Evolutionary conservation across 306 rosid species (phyloP), one percentile per base, ranked within the genome.

Genomic region (Gynostemma pentaphyllum): DNA sequence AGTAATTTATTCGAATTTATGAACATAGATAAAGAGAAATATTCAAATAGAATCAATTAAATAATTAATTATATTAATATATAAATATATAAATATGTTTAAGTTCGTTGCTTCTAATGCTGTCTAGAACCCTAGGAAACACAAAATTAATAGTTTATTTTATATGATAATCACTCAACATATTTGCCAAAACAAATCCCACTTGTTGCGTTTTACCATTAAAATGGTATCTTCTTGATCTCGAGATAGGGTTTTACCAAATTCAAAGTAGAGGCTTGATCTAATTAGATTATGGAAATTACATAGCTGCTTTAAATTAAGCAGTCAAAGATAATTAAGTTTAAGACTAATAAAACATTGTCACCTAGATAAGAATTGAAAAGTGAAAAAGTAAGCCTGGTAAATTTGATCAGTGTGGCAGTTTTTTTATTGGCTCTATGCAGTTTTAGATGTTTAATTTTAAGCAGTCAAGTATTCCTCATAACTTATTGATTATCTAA

Each of bases 111-210:
- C 78, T 75, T 85, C 83, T 76, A 70, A 67, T 72, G 80, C 73
- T 76, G 85, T 82, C 83, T 77, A 82, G 70, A 76, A 78, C 78
- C 84, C 79, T 62, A 72, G 74, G 74, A 55, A 78, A 61, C 66
- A 39, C 21, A 68, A 72, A 68, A 71, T 65, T 27, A 62, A 78
- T 51, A 65, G 61, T 52, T 47, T 18, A 62, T 26, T n/a, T 1
- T 11, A 21, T 44, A 16, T 52, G 51, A 28, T 44, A 18, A 66
- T 57, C 32, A 37, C 10, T 47, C 19, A n/a, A 30, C 50, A 39
- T 23, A 10, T 36, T 69, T 46, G 29, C 42, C 55, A 37, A 53
- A 45, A 8, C 71, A 19, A 40, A 42, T 46, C 70, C 66, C 64
- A 68, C 48, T 56, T 37, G 30, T 59, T 26, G 19, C 32, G 65